Base-by-base conservation (phyloP, 2,329 filamentous ascomycete genomes). In the Fulvia fulva region DNA sequence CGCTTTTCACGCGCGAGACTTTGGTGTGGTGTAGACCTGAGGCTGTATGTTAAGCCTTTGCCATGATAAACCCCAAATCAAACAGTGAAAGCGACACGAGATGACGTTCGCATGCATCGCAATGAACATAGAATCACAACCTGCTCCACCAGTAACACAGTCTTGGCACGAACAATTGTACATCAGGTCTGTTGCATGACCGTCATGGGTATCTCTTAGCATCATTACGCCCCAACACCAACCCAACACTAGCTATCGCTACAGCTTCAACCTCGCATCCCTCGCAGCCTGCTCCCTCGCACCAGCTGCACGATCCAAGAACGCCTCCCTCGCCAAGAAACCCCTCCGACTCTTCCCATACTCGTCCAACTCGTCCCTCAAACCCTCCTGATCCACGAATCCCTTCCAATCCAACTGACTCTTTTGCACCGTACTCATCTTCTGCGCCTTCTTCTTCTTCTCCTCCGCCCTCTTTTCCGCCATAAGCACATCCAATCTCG, bases 391-490 rank as follows among this genome's bases (percentile, higher is more conserved):
- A 67, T 86, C 82, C 43, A 87, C 84, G 66, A 85, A 86, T 11
- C 80, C 79, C 21, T 82, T 83, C 85, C 85, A 87, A 65, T 87
- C 85, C 66, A 87, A 74, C 54, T 83, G 80, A 28, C 82, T 85
- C 71, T 87, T 87, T 71, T 86, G 83, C 51, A 87, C 83, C 0
- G 84, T 86, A 63, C 85, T 87, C 73, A 87, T 80, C 67, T 86
- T 87, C 58, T 82, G 80, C 22, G 66, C 68, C 69, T 63, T 73
- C 59, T 58, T 65, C 59, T 58, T 65, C 63, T 70, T 72, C 64
- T 58, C 74, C 62, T 60, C 69, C 56, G 54, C 62, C 66, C 67
- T 67, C 60, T 70, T 67, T 60, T 66, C 67, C n/a, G 66, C 68
- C 59, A 67, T 64, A 16, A 71, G 53, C 4, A 70, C 71, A 50